These are phyloP conservation scores for Eragrostis curvula DNA, from an alignment of 176 grass and related monocot species.

Conservation along the genomic window DNA sequence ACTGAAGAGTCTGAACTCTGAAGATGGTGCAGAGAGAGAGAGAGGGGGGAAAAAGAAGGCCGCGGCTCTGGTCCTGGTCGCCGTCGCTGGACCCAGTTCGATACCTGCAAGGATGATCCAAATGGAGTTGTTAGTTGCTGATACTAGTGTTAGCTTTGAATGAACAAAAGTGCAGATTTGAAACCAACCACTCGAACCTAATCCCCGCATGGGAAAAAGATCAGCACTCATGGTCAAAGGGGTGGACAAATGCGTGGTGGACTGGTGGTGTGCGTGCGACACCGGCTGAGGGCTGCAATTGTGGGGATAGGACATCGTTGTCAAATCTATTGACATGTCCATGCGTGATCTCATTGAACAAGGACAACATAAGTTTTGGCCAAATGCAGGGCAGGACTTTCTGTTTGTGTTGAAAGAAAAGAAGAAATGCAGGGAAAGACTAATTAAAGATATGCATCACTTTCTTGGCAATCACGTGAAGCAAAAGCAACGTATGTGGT, in stretches of 20 bases:
- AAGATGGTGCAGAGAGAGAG: neutral
- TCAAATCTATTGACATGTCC: slow-evolving; percentile 2
- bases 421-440: neutral
- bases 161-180: neutral
- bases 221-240: slow-evolving; percentile 11
- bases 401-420: neutral
- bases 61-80: slow-evolving; percentile 18
- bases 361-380: neutral
- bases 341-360: neutral
- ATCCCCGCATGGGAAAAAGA: slow-evolving; percentile 9
- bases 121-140: slow-evolving; percentile 3
- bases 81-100: neutral
- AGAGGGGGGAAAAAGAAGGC: neutral
- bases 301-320: slow-evolving; percentile 10
- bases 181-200: slow-evolving; percentile 25
- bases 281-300: neutral
- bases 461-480: neutral
- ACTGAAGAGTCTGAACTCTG: neutral
- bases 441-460: neutral
- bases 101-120: slow-evolving; percentile 35
- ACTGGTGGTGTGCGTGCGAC: neutral
- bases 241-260: slow-evolving; percentile 17
- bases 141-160: neutral
- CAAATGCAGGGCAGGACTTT: neutral
- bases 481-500: neutral